phyloP scores from a whole-genome alignment of 768 basidiomycete genomes.

The Russula abietina region DNA sequence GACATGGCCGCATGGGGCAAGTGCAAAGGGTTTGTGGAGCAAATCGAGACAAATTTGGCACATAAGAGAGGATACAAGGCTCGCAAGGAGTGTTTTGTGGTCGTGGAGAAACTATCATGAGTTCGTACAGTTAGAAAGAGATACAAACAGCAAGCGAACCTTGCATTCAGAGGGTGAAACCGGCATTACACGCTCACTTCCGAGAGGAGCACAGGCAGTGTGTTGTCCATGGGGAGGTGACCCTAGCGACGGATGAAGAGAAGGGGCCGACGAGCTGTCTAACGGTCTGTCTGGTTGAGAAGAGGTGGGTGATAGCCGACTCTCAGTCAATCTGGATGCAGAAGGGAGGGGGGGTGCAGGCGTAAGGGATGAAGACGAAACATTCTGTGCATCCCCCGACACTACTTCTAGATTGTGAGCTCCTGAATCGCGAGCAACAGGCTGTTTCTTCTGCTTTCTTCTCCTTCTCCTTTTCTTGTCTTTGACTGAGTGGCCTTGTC shows the following conservation, averaged over 20 bases:
- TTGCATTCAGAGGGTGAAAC: background rate
- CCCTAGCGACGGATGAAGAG: background rate
- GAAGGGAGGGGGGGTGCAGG: background rate
- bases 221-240: background rate
- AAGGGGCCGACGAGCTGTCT: background rate
- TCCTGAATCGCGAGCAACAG: constrained; percentile 22
- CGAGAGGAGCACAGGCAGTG: background rate
- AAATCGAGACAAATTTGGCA: constrained; percentile 79
- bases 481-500: constrained; percentile 11
- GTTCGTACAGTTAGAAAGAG: background rate
- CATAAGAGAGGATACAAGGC: constrained; percentile 57
- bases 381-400: background rate
- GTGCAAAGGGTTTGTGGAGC: constrained; percentile 65
- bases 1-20: constrained; percentile 71
- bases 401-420: background rate
- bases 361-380: background rate
- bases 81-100: constrained; percentile 49
- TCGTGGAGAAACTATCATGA: constrained; percentile 18
- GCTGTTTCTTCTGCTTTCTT: constrained; percentile 29
- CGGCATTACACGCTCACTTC: background rate
- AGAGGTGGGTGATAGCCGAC: background rate
- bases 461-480: constrained; percentile 30
- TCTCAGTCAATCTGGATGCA: background rate
- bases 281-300: background rate
- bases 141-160: constrained; percentile 9